phyloP scores from a whole-genome alignment of 768 basidiomycete genomes.

The Mycena vitilis region DNA sequence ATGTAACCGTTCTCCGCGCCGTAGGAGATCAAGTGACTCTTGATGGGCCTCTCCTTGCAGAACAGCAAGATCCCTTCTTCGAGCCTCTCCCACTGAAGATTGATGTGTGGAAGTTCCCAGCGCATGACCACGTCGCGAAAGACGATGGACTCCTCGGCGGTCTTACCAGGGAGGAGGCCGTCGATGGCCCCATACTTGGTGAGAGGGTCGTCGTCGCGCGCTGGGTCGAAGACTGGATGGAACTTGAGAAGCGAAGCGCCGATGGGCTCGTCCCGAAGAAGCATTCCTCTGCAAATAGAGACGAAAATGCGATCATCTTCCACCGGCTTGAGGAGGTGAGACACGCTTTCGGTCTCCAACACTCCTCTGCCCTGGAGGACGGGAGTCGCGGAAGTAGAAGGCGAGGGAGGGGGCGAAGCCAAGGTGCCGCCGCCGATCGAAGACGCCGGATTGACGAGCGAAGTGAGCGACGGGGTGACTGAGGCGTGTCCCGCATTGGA shows the following conservation, averaged over 20 bases:
- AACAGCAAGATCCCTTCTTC: background rate
- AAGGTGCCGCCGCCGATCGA: no score
- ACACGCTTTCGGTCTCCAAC: no score
- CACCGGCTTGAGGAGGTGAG: no score
- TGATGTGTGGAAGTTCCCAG: background rate
- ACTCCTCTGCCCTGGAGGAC: no score
- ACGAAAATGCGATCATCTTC: no score
- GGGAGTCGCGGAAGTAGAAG: no score
- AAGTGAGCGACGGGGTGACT: no score
- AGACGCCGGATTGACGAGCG: no score
- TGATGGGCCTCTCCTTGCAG: background rate
- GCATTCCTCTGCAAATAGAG: no score
- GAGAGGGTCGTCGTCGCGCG: no score
- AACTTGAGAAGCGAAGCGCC: background rate
- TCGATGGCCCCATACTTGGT: constrained; percentile 6
- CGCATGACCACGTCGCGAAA: constrained; percentile 21
- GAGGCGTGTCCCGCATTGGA: no score
- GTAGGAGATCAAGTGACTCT: background rate
- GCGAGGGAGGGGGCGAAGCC: no score
- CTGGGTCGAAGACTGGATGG: constrained; percentile 4
- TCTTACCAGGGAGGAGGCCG: constrained; percentile 11
- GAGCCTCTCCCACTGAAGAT: background rate
- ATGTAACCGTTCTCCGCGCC: background rate
- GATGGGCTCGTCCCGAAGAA: constrained; percentile 5
- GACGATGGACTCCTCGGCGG: background rate